phyloP scores from a whole-genome alignment of 1,139 yeast species.

The Yamadazyma spencermartinsiae region DNA sequence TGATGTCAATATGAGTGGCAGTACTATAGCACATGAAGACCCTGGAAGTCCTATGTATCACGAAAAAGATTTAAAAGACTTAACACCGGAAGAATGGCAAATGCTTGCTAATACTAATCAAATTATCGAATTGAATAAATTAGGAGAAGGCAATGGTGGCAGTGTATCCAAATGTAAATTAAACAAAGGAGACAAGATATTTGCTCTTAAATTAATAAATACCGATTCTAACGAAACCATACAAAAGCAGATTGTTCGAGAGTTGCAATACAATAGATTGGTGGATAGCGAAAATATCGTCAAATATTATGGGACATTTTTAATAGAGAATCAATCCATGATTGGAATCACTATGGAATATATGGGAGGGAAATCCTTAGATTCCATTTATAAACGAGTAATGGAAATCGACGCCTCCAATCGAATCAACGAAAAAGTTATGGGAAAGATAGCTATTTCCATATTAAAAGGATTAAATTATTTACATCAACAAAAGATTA shows the following conservation, averaged over 20 bases:
- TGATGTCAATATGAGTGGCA: conserved; percentile 2
- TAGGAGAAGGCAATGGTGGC: conserved; percentile 97
- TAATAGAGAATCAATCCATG: conserved; percentile 72
- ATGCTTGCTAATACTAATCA: conserved; percentile 50
- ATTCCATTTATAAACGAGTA: conserved; percentile 78
- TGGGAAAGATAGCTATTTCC: conserved; percentile 86
- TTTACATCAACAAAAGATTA: conserved; percentile 81
- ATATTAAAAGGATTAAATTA: conserved; percentile 83
- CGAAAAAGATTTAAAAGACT: conserved; percentile 44
- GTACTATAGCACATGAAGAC: conserved; percentile 1
- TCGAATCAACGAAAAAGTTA: conserved; percentile 85
- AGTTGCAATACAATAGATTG: conserved; percentile 79
- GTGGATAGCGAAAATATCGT: conserved; percentile 86
- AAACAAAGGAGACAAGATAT: conserved; percentile 50
- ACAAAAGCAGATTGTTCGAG: conserved; percentile 81
- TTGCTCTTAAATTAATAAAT: conserved; percentile 83
- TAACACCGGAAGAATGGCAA: conserved; percentile 82
- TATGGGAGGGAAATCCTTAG: conserved; percentile 91
- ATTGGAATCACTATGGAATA: conserved; percentile 93
- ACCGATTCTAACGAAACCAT: conserved; percentile 82
- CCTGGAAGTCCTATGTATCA: conserved; percentile 11
- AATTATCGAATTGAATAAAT: conserved; percentile 45
- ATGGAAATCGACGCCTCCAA: conserved; percentile 66
- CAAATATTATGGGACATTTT: conserved; percentile 87
- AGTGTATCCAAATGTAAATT: conserved; percentile 71